Base-by-base conservation (phyloP, 2,329 filamentous ascomycete genomes). In the Escovopsis sp. region DNA sequence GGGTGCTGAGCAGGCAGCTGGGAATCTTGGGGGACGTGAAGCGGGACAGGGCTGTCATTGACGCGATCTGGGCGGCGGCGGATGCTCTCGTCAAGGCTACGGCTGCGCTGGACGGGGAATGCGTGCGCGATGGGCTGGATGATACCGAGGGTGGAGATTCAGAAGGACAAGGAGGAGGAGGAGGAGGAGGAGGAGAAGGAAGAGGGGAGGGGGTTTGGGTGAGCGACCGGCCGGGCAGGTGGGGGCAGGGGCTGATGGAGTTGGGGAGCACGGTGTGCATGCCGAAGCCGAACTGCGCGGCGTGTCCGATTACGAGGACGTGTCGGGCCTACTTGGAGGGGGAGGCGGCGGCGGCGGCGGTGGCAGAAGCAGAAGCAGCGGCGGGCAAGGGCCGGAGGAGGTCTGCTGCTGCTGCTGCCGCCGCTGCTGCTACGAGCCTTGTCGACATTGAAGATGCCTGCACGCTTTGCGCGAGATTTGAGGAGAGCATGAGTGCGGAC, bases 211-310 rank as follows among this genome's bases (percentile, higher is more conserved):
- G 56, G 6, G 51, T 52, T 0, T 48, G 56, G 16, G 47, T 53
- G 12, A 76, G 68, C 41, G 65, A 72, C 40, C 55, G 69, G 16
- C 74, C 76, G 0, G 75, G 75, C 0, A 57, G 68, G 45, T 79
- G 75, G 76, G 76, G 76, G 0, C 76, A 80, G 51, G 76, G 72
- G 1, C 56, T 80, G 24, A 80, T 80, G 76, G 76, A 80, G 51
- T 61, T 80, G 4, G 76, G 76, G 3, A 78, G 74, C 47, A 80
- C 76, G 0, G 53, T 79, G 2, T 80, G 76, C 49, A 67, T 67
- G 7, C 75, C 76, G 1, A 71, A 71, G 48, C 76, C 76, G 1
- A 68, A 71, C 39, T 80, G 76, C 48, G 55, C 54, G 2, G 50
- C 51, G 1, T 76, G 72, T 42, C 72, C 72, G 1, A 61, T 76